Base-by-base conservation (phyloP, 768 basidiomycete species). In the Kwoniella botswanensis region DNA sequence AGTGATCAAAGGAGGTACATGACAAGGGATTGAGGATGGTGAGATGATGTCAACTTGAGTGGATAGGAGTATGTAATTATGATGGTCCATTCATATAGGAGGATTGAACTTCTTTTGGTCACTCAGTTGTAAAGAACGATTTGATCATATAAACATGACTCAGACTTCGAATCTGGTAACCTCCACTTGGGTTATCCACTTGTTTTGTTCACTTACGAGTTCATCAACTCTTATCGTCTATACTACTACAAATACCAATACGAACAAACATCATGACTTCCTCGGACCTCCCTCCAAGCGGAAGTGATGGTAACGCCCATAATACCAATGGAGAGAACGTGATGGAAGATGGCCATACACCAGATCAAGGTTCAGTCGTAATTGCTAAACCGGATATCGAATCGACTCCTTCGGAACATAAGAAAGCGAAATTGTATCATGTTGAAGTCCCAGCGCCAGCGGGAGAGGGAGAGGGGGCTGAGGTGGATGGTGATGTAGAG, bases 381-480 rank as follows among this genome's bases (percentile, higher is more conserved):
- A 29, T 63, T 6, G 77, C 77, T 9, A 53, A 71, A 12, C 75
- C 77, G 9, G 77, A 79, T 55, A 59, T 71, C 21, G 65, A 65
- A 21, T 69, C 73, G 13, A 69, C 71, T 9, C 73, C 77, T n/a
- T 63, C 71, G 9, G 72, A 73, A 7, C 18, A 71, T 10, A 75
- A 78, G 52, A 74, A 74, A 50, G 24, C 66, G 9, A 77, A 73
- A 43, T 21, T 77, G 29, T 65, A 44, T 41, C 76, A 75, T 66
- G 53, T 13, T 13, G 62, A 44, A 24, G 35, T 41, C 21, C 18
- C 44, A 29, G 22, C 46, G 18, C 41, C 41, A 53, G n/a, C 61
- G 3, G 46, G 46, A 22, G 59, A 43, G 11, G 52, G 12, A 2
- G 64, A 53, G 21, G 50, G 54, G 22, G 35, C 59, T 13, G 18